Percentiles rank a stretch among this genome's conserved stretches.
These are phyloP conservation scores for Dalechampia spathulata DNA, from an alignment of 441 rosid genomes.

Conservation along the genomic window DNA sequence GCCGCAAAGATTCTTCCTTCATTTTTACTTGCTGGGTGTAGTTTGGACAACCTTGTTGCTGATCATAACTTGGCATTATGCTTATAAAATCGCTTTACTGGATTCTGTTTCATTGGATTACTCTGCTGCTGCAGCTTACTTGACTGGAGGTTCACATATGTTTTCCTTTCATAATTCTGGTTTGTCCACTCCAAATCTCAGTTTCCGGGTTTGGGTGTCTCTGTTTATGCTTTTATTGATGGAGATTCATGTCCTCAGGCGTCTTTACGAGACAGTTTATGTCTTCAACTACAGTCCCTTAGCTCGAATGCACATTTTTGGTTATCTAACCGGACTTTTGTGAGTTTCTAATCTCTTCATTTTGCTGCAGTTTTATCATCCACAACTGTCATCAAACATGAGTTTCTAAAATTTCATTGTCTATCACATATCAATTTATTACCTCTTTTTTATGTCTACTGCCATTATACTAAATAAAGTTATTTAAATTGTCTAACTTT, in stretches of 20 bases:
- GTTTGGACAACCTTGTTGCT: constrained; percentile 64
- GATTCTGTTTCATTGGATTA: constrained; percentile 29
- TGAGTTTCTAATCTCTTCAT: constrained; percentile 41
- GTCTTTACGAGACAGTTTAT: constrained; percentile 48
- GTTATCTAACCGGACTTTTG: constrained; percentile 61
- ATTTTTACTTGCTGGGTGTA: constrained; percentile 59
- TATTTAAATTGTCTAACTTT: too few relatives aligned
- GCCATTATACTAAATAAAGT: too few relatives aligned
- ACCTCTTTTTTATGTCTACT: too few relatives aligned
- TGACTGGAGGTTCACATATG: constrained; percentile 42
- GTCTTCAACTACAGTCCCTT: constrained; percentile 55
- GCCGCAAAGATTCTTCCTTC: constrained; percentile 66
- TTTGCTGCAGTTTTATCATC: too few relatives aligned
- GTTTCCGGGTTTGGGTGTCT: constrained; percentile 36
- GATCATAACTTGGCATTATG: constrained; percentile 47
- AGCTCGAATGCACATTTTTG: constrained; percentile 58
- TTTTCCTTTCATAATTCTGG: constrained; percentile 34
- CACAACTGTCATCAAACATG: too few relatives aligned
- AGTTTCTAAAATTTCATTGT: too few relatives aligned
- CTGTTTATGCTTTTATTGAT: constrained; percentile 11
- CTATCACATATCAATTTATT: too few relatives aligned
- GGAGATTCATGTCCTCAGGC: constrained; percentile 64
- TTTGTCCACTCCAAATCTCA: constrained; percentile 22
- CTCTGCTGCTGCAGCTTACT: constrained; percentile 31
- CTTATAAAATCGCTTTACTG: constrained; percentile 33